Evolutionary conservation across 768 basidiomycete species (phyloP).

Genomic region (Pisolithus sp.): DNA sequence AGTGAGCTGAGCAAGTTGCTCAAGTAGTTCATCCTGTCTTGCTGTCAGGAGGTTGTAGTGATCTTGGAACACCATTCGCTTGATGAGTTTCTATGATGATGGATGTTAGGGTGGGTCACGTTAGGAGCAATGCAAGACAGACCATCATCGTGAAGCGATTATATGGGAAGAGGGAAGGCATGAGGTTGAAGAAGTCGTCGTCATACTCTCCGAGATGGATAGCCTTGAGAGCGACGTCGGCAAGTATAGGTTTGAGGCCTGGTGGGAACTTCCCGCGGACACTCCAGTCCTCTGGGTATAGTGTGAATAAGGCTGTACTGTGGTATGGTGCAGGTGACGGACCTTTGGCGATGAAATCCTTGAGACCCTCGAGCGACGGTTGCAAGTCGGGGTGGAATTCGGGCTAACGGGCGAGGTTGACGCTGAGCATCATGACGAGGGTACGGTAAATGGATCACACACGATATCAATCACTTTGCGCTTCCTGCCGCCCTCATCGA

Average conservation of each 20-base stretch:
- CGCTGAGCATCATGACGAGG: background rate
- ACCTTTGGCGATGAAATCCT: constrained; percentile 55
- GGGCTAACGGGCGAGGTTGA: constrained; percentile 28
- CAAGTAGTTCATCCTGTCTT: constrained; percentile 63
- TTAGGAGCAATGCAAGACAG: constrained; percentile 14
- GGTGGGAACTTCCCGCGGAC: constrained; percentile 89
- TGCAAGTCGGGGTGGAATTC: constrained; percentile 72
- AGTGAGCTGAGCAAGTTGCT: constrained; percentile 55
- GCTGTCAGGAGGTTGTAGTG: constrained; percentile 62
- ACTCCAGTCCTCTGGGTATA: constrained; percentile 59
- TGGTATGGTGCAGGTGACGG: background rate
- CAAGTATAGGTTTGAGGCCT: constrained; percentile 62
- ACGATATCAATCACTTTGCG: constrained; percentile 65
- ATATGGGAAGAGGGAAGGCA: constrained; percentile 87
- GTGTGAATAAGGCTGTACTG: background rate
- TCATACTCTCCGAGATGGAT: constrained; percentile 84
- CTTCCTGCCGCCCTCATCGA: constrained; percentile 60
- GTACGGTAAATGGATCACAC: constrained; percentile 11
- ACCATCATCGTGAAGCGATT: constrained; percentile 94
- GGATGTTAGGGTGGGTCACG: constrained; percentile 6
- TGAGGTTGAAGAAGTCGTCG: constrained; percentile 84
- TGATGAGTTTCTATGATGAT: constrained; percentile 82
- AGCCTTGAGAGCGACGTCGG: constrained; percentile 68
- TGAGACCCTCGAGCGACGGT: constrained; percentile 52
- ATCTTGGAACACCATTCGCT: constrained; percentile 75